phyloP scores from a whole-genome alignment of 1,284 basidiomycete species.

The Pulchroboletus neoregius region DNA sequence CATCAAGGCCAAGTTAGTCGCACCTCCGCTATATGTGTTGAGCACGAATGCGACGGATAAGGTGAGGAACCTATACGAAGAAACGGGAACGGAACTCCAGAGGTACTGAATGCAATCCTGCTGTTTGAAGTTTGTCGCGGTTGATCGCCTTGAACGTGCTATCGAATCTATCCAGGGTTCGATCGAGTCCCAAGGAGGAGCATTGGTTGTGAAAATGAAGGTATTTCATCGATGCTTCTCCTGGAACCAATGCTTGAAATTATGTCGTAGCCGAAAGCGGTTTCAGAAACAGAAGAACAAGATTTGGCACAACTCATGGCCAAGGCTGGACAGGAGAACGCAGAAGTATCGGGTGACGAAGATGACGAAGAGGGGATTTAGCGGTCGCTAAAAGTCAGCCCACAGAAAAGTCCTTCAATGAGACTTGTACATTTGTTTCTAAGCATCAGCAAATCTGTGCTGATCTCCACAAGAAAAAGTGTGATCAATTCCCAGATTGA shows the following conservation, averaged over 20 bases:
- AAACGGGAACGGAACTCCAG: neutral
- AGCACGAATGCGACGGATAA: conserved; percentile 98
- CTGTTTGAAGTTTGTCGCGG: conserved; percentile 73
- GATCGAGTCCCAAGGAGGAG: conserved; percentile 84
- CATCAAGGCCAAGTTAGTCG: conserved; percentile 96
- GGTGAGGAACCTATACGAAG: conserved; percentile 35
- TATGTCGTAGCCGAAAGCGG: conserved; percentile 78
- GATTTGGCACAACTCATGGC: conserved; percentile 95
- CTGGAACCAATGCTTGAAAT: neutral
- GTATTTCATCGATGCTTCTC: conserved; percentile 38
- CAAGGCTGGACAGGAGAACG: conserved; percentile 87
- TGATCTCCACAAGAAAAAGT: too few species aligned
- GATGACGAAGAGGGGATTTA: conserved; percentile 66
- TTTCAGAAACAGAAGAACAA: conserved; percentile 95
- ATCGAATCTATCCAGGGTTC: conserved; percentile 86
- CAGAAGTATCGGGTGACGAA: conserved; percentile 91
- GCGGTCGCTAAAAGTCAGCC: neutral
- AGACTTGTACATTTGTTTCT: too few species aligned
- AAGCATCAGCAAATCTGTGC: too few species aligned
- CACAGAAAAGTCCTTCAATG: too few species aligned
- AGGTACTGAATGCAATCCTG: neutral
- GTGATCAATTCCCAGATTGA: too few species aligned
- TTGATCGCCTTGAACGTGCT: conserved; percentile 90
- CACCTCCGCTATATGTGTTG: conserved; percentile 94
- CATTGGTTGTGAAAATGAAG: conserved; percentile 95